Percentiles rank a stretch among this genome's conserved stretches.
Evolutionary conservation across 2,329 filamentous ascomycete genomes (phyloP).

Genomic region (Pseudopithomyces chartarum): DNA sequence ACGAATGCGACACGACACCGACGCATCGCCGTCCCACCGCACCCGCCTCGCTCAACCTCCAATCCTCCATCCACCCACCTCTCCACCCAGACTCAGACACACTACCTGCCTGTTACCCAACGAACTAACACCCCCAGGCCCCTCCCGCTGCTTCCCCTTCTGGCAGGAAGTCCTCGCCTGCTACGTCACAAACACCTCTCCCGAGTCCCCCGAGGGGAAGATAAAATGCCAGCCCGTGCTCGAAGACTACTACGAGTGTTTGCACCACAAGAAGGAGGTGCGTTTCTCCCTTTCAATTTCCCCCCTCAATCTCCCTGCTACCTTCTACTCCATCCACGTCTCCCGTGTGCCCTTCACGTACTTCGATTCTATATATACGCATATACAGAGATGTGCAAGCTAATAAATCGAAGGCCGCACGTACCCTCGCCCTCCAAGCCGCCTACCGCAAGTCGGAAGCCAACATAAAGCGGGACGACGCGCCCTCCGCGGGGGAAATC

Average conservation of each 20-base stretch:
- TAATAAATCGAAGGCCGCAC: constrained; percentile 65
- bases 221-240: constrained; percentile 83
- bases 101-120: no score
- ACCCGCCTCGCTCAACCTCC: neutral
- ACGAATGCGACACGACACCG: no score
- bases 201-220: constrained; percentile 79
- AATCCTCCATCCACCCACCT: neutral
- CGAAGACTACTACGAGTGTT: constrained; percentile 98
- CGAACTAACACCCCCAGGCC: constrained; percentile 52
- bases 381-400: no score
- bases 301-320: constrained; percentile 14
- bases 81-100: neutral
- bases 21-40: neutral
- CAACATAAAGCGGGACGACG: constrained; percentile 76
- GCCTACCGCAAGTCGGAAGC: constrained; percentile 81
- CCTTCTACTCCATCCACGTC: neutral
- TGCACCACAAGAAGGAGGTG: constrained; percentile 99
- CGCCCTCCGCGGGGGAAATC: constrained; percentile 83
- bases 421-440: constrained; percentile 77
- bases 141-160: constrained; percentile 93
- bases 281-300: constrained; percentile 35
- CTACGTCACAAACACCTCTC: constrained; percentile 90
- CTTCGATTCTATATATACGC: no score
- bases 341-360: no score
- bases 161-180: constrained; percentile 99